Percentiles rank a stretch among this genome's conserved stretches.
These are phyloP conservation scores for Xylaria castorea DNA, from an alignment of 495 filamentous ascomycete species.

Conservation along the genomic window DNA sequence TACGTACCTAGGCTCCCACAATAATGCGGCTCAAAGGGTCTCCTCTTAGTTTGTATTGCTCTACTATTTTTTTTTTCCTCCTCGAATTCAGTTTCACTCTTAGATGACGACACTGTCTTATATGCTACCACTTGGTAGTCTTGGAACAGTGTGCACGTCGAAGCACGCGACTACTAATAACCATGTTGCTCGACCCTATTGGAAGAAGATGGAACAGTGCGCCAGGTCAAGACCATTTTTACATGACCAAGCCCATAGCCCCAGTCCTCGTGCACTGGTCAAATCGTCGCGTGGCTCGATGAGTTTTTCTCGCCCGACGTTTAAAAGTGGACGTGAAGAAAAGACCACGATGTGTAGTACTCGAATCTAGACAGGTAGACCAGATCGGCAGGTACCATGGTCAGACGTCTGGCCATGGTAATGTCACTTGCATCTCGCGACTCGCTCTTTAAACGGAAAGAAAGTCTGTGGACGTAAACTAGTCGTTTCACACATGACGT, in stretches of 20 bases:
- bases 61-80: neutral
- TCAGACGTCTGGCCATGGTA: neutral
- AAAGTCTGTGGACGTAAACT: neutral
- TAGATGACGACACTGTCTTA: neutral
- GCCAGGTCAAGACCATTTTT: neutral
- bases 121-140: neutral
- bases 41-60: neutral
- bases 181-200: neutral
- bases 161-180: neutral
- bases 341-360: neutral
- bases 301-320: neutral
- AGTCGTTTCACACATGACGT: constrained; percentile 14
- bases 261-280: neutral
- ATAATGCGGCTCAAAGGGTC: constrained; percentile 11
- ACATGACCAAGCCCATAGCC: neutral
- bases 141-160: neutral
- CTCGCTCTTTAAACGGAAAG: constrained; percentile 1
- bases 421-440: constrained; percentile 4
- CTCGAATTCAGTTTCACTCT: neutral
- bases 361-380: neutral
- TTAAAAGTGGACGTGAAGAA: neutral
- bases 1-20: neutral
- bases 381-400: neutral
- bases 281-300: neutral
- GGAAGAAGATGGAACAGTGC: neutral